Evolutionary conservation across 352 stramenopile species (phyloP), one percentile per base, ranked within the genome.

Genomic region (Nothophytophthora sp.): DNA sequence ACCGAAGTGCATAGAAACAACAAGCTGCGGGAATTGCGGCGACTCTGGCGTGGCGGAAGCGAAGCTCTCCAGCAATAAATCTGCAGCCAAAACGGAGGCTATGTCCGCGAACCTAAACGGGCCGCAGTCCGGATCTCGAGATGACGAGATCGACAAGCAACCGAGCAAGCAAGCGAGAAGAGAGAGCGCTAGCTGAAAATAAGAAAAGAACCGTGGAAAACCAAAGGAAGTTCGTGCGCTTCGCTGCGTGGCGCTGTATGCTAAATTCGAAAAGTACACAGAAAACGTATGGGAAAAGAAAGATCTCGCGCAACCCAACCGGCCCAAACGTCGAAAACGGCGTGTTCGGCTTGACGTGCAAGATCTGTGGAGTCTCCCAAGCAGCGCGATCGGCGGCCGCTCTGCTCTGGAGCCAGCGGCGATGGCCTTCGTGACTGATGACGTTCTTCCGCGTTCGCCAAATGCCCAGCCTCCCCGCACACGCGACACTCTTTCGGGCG

Each of bases 1-100:
- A 41, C 23, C 11, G 15, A 16, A 7, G 30, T 60, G 18, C 55
- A 70, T 70, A 70, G 44, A 70, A 58, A 33, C 19, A 37, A 29
- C 38, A 46, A 62, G 55, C 49, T 70, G 60, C 60, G 60, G 53
- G 7, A 41, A 36, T 12, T 22, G 36, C 18, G 42, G 33, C 24
- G 10, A 19, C 13, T 15, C 12, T 10, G 5, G 20, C 27, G 9
- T 19, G 46, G n/a, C 27, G 6, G 27, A 37, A 50, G 48, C 20
- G 5, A 41, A 68, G 33, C 44, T 70, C 27, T 1, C 10, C 5
- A 1, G 1, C 2, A 1, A 62, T 65, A 70, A 69, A 62, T 61
- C 44, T 0, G 10, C 33, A 22, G 2, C 56, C 51, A n/a, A 55
- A 27, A 37, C 56, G 36, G 38, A 48, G 27, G 22, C 30, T 55